Evolutionary conservation across 1,284 basidiomycete species (phyloP).

Genomic region (Afroboletus lepidellus): DNA sequence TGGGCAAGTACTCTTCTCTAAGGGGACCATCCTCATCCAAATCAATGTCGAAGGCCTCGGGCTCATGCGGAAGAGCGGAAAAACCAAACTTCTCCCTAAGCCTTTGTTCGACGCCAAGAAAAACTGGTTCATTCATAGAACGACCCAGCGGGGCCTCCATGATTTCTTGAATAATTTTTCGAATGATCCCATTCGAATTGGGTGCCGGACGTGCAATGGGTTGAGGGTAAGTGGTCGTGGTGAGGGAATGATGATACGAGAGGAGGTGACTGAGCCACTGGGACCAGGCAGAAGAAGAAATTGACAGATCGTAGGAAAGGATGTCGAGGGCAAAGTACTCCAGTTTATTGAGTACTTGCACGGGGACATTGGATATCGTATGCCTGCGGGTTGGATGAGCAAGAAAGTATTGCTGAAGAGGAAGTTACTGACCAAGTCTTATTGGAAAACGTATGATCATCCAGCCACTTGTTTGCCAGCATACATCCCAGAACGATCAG

Average conservation of each 20-base stretch:
- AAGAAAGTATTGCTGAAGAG: constrained; percentile 1
- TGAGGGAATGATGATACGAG: constrained; percentile 60
- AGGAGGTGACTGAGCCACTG: constrained; percentile 65
- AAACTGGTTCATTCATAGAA: constrained; percentile 56
- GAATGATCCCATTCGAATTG: constrained; percentile 64
- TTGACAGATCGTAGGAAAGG: constrained; percentile 65
- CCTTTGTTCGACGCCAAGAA: constrained; percentile 65
- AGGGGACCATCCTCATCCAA: constrained; percentile 79
- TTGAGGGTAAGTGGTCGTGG: constrained; percentile 58
- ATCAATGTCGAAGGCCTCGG: constrained; percentile 64
- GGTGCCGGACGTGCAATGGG: constrained; percentile 76
- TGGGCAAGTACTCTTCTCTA: constrained; percentile 75
- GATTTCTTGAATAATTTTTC: constrained; percentile 68
- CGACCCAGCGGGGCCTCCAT: constrained; percentile 44
- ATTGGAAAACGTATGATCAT: constrained; percentile 90
- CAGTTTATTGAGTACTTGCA: constrained; percentile 64
- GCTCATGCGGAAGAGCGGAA: constrained; percentile 37
- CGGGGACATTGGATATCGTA: constrained; percentile 70
- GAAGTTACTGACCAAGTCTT: constrained; percentile 74
- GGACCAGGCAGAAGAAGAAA: constrained; percentile 61
- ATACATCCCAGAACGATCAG: constrained; percentile 82
- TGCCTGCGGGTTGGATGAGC: constrained; percentile 50
- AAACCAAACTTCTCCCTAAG: constrained; percentile 49
- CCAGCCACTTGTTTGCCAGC: constrained; percentile 90
- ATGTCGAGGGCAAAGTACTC: constrained; percentile 70